Evolutionary conservation across 2,329 filamentous ascomycete genomes (phyloP), one percentile per base, ranked within the genome.

Genomic region (Talaromyces rugulosus): DNA sequence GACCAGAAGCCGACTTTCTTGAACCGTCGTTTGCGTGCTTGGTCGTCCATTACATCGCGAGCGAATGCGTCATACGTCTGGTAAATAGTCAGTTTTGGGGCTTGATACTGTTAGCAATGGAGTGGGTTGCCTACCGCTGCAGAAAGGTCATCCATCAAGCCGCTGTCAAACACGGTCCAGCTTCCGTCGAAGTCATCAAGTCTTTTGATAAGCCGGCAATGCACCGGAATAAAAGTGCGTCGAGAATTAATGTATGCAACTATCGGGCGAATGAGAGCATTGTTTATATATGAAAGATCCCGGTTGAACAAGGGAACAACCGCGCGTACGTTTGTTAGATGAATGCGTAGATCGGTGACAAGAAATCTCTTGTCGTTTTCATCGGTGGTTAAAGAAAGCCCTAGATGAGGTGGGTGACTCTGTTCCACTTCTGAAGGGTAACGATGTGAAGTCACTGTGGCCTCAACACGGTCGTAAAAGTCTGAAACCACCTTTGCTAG

Each of bases 1-100:
- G 92, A 96, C 95, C 95, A 99, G 70, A 98, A 88, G 34, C 95
- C 95, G 31, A 96, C 95, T 78, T 98, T 96, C 75, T 93, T 96
- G 73, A 99, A 89, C 52, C 95, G 85, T 57, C 94, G 84, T 68
- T 92, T 89, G 58, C 92, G 87, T 67, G 89, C 91, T 74, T 96
- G 89, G 69, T 95, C 90, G 76, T 97, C 90, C 65, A 92, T 88
- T 34, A 99, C 92, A 74, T 97, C 92, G 65, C 87, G 87, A 42
- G 92, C 92, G 77, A 99, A 98, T 0, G 95, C 95, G 69, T 94
- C 87, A 74, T 99, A 99, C 58, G 92, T 92, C 83, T 86, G 2
- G 61, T 9, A 6, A 50, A 33, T n/a, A 27, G 33, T 62, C 11
- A 62, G 60, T 47, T 54, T 31, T 30, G 47, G 66, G 31, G 67